A percentile compares a stretch with the other conserved stretches of the same genome.
Evolutionary conservation across 2,329 filamentous ascomycete species (phyloP).

Genomic region (Paracoccidioides brasiliensis): DNA sequence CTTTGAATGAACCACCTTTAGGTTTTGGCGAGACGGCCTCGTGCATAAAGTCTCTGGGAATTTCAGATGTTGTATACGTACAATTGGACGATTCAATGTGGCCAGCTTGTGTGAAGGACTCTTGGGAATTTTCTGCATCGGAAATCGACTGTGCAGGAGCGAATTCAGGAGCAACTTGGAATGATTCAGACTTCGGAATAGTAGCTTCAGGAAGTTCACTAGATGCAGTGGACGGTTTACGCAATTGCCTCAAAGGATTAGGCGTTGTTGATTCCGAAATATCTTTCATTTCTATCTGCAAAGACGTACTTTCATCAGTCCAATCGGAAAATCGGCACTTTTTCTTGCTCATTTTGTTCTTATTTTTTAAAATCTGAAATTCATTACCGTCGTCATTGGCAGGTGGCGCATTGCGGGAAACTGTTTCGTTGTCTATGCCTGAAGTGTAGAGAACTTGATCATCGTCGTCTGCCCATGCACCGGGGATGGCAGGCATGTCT

Average conservation of each 20-base stretch:
- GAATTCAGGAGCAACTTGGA: not conserved
- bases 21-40: not conserved
- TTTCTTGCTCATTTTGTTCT: constrained; percentile 22
- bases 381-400: constrained; percentile 32
- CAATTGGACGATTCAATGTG: not conserved
- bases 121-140: not conserved
- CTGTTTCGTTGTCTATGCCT: constrained; percentile 16
- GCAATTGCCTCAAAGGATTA: not conserved
- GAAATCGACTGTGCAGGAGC: not conserved
- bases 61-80: not conserved
- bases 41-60: not conserved
- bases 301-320: constrained; percentile 33
- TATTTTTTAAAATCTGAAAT: constrained; percentile 31
- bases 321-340: constrained; percentile 28
- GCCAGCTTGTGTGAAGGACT: too few species aligned
- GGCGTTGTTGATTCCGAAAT: not conserved
- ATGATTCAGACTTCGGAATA: not conserved
- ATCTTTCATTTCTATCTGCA: constrained; percentile 30
- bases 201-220: not conserved
- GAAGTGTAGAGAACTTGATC: constrained; percentile 11
- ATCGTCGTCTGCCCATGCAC: constrained; percentile 3
- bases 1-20: not conserved
- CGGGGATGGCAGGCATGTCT: not conserved
- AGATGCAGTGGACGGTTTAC: not conserved
- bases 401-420: constrained; percentile 15